Evolutionary conservation across 1,284 basidiomycete species (phyloP).

Genomic region (Naganishia albida): DNA sequence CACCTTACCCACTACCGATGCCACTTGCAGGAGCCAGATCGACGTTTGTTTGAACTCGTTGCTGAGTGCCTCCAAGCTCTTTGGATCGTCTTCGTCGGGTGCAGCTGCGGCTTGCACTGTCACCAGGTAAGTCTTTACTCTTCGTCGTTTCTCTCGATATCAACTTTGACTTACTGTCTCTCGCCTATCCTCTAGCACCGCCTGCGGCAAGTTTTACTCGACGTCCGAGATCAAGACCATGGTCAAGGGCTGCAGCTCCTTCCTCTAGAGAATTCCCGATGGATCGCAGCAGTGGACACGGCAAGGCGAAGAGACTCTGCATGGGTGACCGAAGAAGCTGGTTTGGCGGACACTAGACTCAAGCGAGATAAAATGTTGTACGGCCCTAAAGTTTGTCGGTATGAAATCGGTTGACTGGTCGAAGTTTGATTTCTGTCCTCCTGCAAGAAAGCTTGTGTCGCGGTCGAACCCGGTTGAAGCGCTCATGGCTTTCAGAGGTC

Average conservation of each 20-base stretch:
- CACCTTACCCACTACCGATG: slow-evolving; percentile 9
- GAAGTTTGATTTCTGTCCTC: too few relatives aligned
- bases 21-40: slow-evolving; percentile 9
- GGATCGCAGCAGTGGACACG: too few relatives aligned
- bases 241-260: slow-evolving; percentile 4
- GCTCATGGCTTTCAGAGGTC: too few relatives aligned
- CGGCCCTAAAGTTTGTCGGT: too few relatives aligned
- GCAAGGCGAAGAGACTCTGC: too few relatives aligned
- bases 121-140: not conserved
- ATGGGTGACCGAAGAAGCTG: too few relatives aligned
- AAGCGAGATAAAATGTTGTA: too few relatives aligned
- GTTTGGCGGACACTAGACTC: too few relatives aligned
- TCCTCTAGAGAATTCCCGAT: slow-evolving; percentile 1
- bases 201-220: slow-evolving; percentile 13
- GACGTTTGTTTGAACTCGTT: slow-evolving; percentile 7
- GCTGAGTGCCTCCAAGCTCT: slow-evolving; percentile 9
- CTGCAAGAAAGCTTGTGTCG: too few relatives aligned
- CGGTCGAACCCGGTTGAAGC: too few relatives aligned
- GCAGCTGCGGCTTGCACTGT: slow-evolving; percentile 6
- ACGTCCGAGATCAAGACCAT: slow-evolving; percentile 1
- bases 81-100: not conserved
- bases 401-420: too few relatives aligned
- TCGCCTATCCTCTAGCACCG: not conserved
- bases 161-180: too few relatives aligned
- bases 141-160: not conserved